Evolutionary conservation across 441 rosid genomes (phyloP), one percentile per base, ranked within the genome.

Genomic region (Euphorbia schlechtendalii): DNA sequence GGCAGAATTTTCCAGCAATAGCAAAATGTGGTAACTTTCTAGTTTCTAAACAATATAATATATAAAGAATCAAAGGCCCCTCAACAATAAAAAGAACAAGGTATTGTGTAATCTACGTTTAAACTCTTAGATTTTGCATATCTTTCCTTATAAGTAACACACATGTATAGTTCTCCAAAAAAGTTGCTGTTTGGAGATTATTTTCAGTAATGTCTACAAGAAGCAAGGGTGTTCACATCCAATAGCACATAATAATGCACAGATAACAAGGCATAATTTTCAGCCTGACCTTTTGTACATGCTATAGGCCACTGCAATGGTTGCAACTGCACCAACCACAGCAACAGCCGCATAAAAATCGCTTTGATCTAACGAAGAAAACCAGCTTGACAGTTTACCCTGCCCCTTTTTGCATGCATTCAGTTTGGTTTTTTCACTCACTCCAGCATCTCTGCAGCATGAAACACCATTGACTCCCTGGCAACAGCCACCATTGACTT

Each of bases 401-500:
- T 14, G 51, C 57, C 66, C 75, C 43, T 53, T 58, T 64, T 65
- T 76, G 49, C 41, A 61, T 41, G 61, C 69, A 46, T 60, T 66
- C 73, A 8, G 56, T 72, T 81, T 78, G 59, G 71, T 73, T 63
- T 79, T 81, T 51, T 66, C 73, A 45, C 65, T 66, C 45, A 28
- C 70, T 63, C 78, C 81, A 58, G 74, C 82, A 41, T 79, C 88
- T 77, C 63, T 79, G 85, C 97, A 92, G 71, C 98, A 92, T 21
- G 91, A 78, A 74, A 82, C 61, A 0, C 94, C 86, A 63, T 79
- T 85, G 21, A 69, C 73, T 64, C 92, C 91, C 70, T 86, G 92
- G 75, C 98, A 92, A 82, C 97, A 92, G 48, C 90, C 83, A 65
- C 78, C 78, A 68, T 49, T 68, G 52, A 67, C 79, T 64, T 65